Evolutionary conservation across 352 stramenopile species (phyloP).

Genomic region (Peronospora belbahrii): DNA sequence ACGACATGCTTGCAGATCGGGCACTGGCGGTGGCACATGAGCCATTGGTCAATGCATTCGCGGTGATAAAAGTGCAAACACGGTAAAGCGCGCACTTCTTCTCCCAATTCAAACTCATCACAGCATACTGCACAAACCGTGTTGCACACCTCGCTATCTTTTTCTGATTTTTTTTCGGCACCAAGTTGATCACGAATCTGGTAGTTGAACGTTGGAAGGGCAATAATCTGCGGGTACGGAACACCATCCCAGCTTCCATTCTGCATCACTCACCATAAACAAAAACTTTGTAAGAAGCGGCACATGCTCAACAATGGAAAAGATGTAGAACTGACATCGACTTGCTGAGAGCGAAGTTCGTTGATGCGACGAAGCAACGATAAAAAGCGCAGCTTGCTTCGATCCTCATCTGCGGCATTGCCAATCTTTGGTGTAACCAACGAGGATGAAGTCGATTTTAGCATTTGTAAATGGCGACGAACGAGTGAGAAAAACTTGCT

Average conservation of each 20-base stretch:
- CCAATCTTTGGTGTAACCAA: constrained; percentile 1
- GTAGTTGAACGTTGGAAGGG: constrained; percentile 75
- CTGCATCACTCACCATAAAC: constrained; percentile 16
- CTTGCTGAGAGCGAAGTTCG: constrained; percentile 75
- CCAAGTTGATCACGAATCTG: constrained; percentile 32
- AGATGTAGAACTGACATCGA: constrained; percentile 32
- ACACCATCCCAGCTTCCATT: constrained; percentile 63
- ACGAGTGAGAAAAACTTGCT: constrained; percentile 29
- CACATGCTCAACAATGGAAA: neutral
- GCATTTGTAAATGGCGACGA: constrained; percentile 26
- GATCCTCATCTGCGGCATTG: constrained; percentile 27
- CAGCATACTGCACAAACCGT: constrained; percentile 78
- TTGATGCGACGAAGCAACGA: constrained; percentile 76
- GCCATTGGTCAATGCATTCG: constrained; percentile 88
- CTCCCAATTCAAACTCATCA: constrained; percentile 65
- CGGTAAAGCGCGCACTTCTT: constrained; percentile 73
- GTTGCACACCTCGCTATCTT: constrained; percentile 50
- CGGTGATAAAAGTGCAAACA: constrained; percentile 87
- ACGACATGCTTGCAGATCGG: constrained; percentile 85
- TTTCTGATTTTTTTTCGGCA: constrained; percentile 14
- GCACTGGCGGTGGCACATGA: constrained; percentile 77
- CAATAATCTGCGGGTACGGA: constrained; percentile 76
- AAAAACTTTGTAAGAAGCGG: neutral
- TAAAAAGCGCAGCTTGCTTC: constrained; percentile 61
- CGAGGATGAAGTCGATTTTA: constrained; percentile 12